Percentiles rank a stretch among this genome's conserved stretches.
phyloP scores from a whole-genome alignment of 352 stramenopile genomes.

The Phytophthora foliorum region DNA sequence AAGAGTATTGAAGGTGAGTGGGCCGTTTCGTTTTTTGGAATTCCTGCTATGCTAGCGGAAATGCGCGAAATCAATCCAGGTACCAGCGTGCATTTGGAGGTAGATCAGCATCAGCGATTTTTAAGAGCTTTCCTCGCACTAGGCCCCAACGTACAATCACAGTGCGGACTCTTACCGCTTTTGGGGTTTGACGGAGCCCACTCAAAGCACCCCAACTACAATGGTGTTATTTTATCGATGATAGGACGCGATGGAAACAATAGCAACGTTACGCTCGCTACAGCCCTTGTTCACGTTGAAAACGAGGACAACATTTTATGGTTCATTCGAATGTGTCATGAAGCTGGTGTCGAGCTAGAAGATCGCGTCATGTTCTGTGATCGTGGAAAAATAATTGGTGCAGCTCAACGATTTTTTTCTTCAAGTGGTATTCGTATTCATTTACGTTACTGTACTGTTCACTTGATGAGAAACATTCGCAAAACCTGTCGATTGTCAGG shows the following conservation, averaged over 20 bases:
- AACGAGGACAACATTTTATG: constrained; percentile 10
- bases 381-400: constrained; percentile 2
- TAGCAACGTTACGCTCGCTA: constrained; percentile 1
- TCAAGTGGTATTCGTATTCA: neutral
- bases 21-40: neutral
- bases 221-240: neutral
- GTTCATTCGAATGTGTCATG: constrained; percentile 6
- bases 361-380: constrained; percentile 2
- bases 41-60: constrained; percentile 9
- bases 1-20: constrained; percentile 1
- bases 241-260: constrained; percentile 13
- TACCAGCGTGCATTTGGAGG: neutral
- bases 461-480: neutral
- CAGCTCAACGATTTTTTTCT: neutral
- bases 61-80: constrained; percentile 6
- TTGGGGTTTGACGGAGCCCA: constrained; percentile 20
- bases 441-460: neutral
- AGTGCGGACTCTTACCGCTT: constrained; percentile 1
- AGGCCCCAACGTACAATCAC: neutral
- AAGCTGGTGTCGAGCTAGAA: constrained; percentile 1
- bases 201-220: constrained; percentile 21
- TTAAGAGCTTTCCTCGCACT: constrained; percentile 13
- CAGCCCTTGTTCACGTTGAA: constrained; percentile 2
- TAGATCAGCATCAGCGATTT: constrained; percentile 18
- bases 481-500: neutral